phyloP scores from a whole-genome alignment of 495 filamentous ascomycete species.

The Achaetomiella virescens region DNA sequence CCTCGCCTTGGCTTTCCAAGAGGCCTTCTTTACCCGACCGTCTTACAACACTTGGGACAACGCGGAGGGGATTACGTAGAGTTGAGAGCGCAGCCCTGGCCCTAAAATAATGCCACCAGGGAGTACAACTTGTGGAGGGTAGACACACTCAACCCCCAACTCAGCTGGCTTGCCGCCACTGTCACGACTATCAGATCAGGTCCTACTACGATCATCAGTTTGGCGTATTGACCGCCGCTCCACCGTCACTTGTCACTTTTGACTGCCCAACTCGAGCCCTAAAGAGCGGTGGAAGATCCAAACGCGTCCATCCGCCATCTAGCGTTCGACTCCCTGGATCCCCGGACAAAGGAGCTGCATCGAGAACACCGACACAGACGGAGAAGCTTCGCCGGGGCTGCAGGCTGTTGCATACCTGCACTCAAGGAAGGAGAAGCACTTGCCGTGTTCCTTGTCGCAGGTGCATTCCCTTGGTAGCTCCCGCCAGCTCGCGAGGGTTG shows the following conservation, averaged over 20 bases:
- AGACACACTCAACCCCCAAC: slow-evolving; percentile 6
- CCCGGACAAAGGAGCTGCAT: slow-evolving; percentile 40
- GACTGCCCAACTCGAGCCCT: slow-evolving; percentile 31
- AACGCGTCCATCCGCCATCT: slow-evolving; percentile 35
- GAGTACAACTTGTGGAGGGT: background rate
- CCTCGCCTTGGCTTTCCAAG: background rate
- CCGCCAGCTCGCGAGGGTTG: slow-evolving; percentile 17
- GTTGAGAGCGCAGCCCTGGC: slow-evolving; percentile 7
- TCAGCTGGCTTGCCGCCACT: slow-evolving; percentile 3
- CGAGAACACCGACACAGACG: slow-evolving; percentile 35
- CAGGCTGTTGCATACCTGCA: slow-evolving; percentile 33
- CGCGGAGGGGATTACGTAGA: background rate
- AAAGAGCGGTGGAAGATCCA: slow-evolving; percentile 43
- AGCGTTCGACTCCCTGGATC: slow-evolving; percentile 41
- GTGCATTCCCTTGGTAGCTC: slow-evolving; percentile 4
- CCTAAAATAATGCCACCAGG: slow-evolving; percentile 3
- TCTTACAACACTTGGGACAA: background rate
- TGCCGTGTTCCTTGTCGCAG: slow-evolving; percentile 34
- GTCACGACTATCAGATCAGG: slow-evolving; percentile 4
- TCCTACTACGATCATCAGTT: background rate
- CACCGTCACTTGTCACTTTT: slow-evolving; percentile 39
- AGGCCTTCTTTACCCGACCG: background rate
- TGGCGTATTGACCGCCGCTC: slow-evolving; percentile 18
- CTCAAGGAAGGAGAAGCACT: slow-evolving; percentile 35
- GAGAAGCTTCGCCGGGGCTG: slow-evolving; percentile 31